Percentiles rank a stretch among this genome's conserved stretches.
phyloP scores from a whole-genome alignment of 108 stramenopile species.

The Skeletonema menzelii region DNA sequence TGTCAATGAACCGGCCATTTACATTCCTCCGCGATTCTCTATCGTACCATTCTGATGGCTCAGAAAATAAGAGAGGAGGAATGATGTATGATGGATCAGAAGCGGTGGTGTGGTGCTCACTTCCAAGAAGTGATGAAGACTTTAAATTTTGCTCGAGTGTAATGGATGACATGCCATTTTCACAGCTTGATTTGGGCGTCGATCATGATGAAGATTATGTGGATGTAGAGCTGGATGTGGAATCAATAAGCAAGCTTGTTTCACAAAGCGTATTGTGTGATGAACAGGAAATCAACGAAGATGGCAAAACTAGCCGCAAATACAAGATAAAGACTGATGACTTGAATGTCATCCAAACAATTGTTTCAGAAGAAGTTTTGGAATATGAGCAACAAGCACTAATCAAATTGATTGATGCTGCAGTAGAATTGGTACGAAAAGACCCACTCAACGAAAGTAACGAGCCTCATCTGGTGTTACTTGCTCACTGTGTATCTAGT shows the following conservation, averaged over 20 bases:
- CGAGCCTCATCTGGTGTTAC: background rate
- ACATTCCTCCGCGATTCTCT: background rate
- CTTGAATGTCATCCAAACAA: background rate
- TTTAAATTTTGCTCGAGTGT: background rate
- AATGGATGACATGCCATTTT: background rate
- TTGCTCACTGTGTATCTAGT: background rate
- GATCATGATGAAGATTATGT: background rate
- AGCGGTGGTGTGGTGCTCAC: background rate
- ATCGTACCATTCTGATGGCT: background rate
- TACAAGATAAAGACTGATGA: background rate
- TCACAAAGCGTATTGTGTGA: background rate
- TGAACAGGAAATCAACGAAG: background rate
- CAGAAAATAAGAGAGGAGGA: background rate
- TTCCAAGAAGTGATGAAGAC: background rate
- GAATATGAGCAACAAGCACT: background rate
- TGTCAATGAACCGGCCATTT: background rate
- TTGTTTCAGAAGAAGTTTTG: background rate
- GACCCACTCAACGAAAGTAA: background rate
- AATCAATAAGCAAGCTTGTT: background rate
- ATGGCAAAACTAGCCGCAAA: background rate
- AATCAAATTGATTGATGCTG: background rate
- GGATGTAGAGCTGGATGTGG: background rate
- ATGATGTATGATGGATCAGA: conserved; percentile 4
- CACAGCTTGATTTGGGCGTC: background rate
- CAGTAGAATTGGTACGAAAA: background rate